Evolutionary conservation across 768 basidiomycete genomes (phyloP).

Genomic region (Pleurotus giganteus): DNA sequence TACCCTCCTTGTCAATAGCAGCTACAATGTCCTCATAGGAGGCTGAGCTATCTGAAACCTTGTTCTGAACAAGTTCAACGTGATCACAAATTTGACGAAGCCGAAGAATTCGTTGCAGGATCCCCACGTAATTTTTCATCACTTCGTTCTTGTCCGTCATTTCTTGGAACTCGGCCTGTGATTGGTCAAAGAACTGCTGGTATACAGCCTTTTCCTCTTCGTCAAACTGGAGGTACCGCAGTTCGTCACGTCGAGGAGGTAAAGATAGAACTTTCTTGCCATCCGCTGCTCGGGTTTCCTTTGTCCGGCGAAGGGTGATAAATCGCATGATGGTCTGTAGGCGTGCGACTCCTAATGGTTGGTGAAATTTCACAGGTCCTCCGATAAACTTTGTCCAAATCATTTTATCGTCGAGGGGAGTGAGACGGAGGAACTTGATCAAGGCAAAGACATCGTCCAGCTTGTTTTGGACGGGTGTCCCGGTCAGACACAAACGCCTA

Average conservation of each 20-base stretch:
- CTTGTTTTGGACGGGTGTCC: conserved; percentile 99
- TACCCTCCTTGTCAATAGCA: conserved; percentile 74
- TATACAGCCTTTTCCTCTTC: conserved; percentile 83
- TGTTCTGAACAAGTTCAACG: conserved; percentile 81
- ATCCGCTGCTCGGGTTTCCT: conserved; percentile 79
- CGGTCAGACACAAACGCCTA: conserved; percentile 91
- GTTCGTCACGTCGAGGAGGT: conserved; percentile 87
- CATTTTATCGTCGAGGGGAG: conserved; percentile 91
- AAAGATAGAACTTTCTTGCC: conserved; percentile 85
- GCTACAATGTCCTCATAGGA: conserved; percentile 81
- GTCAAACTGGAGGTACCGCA: conserved; percentile 83
- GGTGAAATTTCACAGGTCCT: conserved; percentile 88
- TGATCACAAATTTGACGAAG: conserved; percentile 98
- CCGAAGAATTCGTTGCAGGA: conserved; percentile 93
- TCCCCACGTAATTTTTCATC: conserved; percentile 98
- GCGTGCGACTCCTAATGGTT: conserved; percentile 86
- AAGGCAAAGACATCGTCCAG: conserved; percentile 97
- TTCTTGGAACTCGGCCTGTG: conserved; percentile 89
- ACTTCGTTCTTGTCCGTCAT: conserved; percentile 87
- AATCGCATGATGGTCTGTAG: conserved; percentile 96
- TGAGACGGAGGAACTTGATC: conserved; percentile 91
- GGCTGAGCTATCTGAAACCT: conserved; percentile 47
- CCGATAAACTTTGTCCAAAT: conserved; percentile 94
- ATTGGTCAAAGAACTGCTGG: conserved; percentile 83
- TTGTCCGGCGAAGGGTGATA: conserved; percentile 94